Percentiles rank a stretch among this genome's conserved stretches.
Evolutionary conservation across 2,329 filamentous ascomycete genomes (phyloP).

Genomic region (Claviceps monticola): DNA sequence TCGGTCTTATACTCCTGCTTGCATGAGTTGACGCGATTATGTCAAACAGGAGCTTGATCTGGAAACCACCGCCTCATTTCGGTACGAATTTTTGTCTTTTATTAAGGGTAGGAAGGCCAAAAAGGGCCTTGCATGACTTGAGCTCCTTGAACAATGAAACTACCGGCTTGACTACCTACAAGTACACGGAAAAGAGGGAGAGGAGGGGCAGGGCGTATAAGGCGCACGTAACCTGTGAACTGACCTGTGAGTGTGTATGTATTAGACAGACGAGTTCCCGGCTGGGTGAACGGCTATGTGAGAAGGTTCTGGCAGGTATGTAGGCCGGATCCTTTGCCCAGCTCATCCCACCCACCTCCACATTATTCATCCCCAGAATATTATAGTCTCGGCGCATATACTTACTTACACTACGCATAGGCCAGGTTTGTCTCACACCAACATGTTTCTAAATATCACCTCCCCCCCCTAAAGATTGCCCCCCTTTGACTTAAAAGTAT

Average conservation of each 20-base stretch:
- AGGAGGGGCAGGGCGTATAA: not conserved
- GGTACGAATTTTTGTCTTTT: constrained; percentile 38
- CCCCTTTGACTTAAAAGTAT: too few relatives aligned
- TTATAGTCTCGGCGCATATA: not conserved
- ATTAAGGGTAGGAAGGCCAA: not conserved
- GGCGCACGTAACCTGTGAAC: not conserved
- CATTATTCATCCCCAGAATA: not conserved
- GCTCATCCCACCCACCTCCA: not conserved
- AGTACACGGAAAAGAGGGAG: not conserved
- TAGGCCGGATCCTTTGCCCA: not conserved
- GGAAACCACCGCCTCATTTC: constrained; percentile 93
- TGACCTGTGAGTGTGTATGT: not conserved
- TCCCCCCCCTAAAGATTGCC: not conserved
- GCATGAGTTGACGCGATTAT: not conserved
- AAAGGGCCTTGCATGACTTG: not conserved
- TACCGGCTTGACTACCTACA: not conserved
- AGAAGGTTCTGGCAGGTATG: constrained; percentile 95
- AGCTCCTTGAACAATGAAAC: not conserved
- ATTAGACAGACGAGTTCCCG: constrained; percentile 68
- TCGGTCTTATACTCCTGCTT: not conserved
- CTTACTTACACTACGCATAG: not conserved
- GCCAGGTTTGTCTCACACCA: constrained; percentile 4
- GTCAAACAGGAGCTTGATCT: constrained; percentile 63
- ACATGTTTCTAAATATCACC: not conserved
- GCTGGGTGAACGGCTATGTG: constrained; percentile 88